Evolutionary conservation across 164 flowering plant genomes (phyloP), one percentile per base, ranked within the genome.

Genomic region (Paratinospora sagittata): DNA sequence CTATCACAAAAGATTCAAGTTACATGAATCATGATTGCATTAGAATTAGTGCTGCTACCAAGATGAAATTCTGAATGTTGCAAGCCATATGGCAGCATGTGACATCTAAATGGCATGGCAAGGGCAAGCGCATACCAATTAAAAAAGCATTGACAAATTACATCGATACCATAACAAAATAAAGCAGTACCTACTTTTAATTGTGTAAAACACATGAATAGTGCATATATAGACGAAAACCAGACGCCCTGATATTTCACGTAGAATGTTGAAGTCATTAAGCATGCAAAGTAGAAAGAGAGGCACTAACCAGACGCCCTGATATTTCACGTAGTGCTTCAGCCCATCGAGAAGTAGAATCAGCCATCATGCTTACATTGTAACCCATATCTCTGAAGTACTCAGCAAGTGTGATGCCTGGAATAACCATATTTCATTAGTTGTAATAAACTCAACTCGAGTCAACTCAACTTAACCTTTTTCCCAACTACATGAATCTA

Each of bases 281-380:
- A 55, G 61, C 47, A 43, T n/a, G 21, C 24, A 55, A 6, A 55
- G 17, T 55, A 61, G 24, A 8, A 61, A 61, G 23, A 37, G 37
- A 43, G 72, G n/a, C 13, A 76, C 80, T 76, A 77, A 96, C 99
- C 95, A 93, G 73, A 27, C 98, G 97, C 69, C 98, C 99, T 43
- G 99, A 96, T 71, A 96, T 96, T 84, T 96, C 99, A 84, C 99
- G 93, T 83, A 96, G 73, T 66, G 99, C 99, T 84, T 96, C 98
- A 72, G 99, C 99, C 99, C 99, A 96, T 36, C 98, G 93, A 71
- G 99, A 96, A 41, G 99, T 96, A 26, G 99, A 96, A 82, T 96
- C 99, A 79, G 98, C 99, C 98, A 96, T 93, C 98, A 93, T 96
- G 74, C 99, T 96, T 34, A 79, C 82, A 72, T 79, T 79, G 68